Evolutionary conservation across 202 grass and related monocot genomes (phyloP), one percentile per base, ranked within the genome.

Genomic region (Schoenoplectus triqueter): DNA sequence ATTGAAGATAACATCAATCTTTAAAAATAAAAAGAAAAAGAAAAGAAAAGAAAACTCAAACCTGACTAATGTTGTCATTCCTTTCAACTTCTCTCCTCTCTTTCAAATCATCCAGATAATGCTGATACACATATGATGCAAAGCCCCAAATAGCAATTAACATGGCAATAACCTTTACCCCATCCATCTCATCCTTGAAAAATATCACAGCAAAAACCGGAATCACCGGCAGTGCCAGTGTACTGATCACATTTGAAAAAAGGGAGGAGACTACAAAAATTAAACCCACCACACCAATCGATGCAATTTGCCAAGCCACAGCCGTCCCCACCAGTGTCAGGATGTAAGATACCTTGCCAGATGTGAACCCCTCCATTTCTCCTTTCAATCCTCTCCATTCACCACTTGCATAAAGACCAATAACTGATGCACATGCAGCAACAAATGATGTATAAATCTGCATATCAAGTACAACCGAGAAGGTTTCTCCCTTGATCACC

Each of bases 211-310:
- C 92, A 18, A 98, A 98, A 74, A 92, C 66, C 49, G 91, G 95
- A 86, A 98, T 82, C 39, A 95, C 85, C 22, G 92, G 95, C 70
- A 95, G 77, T 56, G 88, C 88, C 41, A 98, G 61, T 41, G 92
- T 98, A 90, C 95, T 92, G 74, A 98, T 98, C 82, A 90, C 95
- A 84, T 93, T 98, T 39, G 95, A 92, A 80, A 98, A 98, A 21
- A 98, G 89, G 18, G 92, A 98, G 46, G 95, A 95, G 44, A 95
- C 88, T 20, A 93, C 85, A 86, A 93, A 95, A 74, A 98, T 68
- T 73, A 98, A 86, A 39, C 95, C 92, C 65, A 98, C 95, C 52
- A 90, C 83, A 85, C 95, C 92, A 40, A 98, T 89, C 0, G 89
- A 88, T 31, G 89, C 81, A 50, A 98, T 71, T 85, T 95, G 91